These are phyloP conservation scores for Solanum pimpinellifolium DNA, from an alignment of 257 asterid genomes.

Conservation along the genomic window DNA sequence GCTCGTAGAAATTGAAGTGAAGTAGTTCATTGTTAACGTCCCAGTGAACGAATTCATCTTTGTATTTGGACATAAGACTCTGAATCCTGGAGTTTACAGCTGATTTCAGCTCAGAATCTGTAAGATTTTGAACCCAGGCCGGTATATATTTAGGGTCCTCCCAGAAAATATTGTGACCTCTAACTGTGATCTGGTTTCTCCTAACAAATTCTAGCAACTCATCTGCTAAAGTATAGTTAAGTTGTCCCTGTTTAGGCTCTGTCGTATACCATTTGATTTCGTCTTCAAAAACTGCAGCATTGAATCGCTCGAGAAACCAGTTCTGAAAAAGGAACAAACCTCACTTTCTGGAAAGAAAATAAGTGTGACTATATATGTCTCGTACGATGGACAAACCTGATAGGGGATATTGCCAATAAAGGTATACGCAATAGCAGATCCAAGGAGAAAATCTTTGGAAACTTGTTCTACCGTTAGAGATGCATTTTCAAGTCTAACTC, in stretches of 20 bases:
- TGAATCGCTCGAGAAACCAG: constrained; percentile 30
- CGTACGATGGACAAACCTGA: constrained; percentile 17
- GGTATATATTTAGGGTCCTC: constrained; percentile 27
- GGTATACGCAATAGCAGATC: constrained; percentile 36
- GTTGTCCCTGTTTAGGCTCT: constrained; percentile 18
- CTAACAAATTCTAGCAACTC: constrained; percentile 28
- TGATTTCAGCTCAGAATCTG: constrained; percentile 8
- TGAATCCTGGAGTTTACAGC: constrained; percentile 24
- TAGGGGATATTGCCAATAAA: constrained; percentile 26
- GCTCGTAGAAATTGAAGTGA: constrained; percentile 27
- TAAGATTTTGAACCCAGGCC: constrained; percentile 29
- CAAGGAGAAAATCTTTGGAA: constrained; percentile 40
- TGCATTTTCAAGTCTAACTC: constrained; percentile 22
- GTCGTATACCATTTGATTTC: constrained; percentile 40
- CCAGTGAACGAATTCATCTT: constrained; percentile 36
- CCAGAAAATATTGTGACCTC: constrained; percentile 45
- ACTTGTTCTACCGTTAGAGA: constrained; percentile 19
- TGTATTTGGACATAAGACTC: constrained; percentile 27
- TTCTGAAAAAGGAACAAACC: constrained; percentile 6
- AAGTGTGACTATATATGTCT: neutral
- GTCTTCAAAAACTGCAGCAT: constrained; percentile 33
- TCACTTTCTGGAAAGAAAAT: neutral
- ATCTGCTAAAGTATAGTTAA: constrained; percentile 28
- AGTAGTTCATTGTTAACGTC: constrained; percentile 37
- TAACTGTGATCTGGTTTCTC: constrained; percentile 19